Percentiles rank a stretch among this genome's conserved stretches.
These are phyloP conservation scores for Debaryomycetaceae sp. DNA, from an alignment of 1,139 yeast genomes.

Conservation along the genomic window DNA sequence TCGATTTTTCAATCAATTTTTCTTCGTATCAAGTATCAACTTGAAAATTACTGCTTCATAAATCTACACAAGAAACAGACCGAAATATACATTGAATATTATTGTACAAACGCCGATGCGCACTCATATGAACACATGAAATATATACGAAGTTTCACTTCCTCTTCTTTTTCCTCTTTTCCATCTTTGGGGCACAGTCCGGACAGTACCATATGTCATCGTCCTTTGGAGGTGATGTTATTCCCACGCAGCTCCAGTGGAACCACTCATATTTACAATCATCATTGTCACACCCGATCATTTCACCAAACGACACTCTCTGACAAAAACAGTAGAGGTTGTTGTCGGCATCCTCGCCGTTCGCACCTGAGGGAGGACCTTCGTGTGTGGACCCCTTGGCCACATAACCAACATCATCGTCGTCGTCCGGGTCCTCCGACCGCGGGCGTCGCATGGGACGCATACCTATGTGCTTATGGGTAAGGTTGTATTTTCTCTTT, in stretches of 20 bases:
- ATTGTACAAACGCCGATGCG: too few species aligned
- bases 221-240: constrained; percentile 65
- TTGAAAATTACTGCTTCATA: neutral
- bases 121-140: neutral
- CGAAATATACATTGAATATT: too few species aligned
- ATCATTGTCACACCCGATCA: constrained; percentile 88
- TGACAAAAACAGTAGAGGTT: constrained; percentile 79
- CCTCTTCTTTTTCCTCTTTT: constrained; percentile 44
- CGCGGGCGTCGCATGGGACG: constrained; percentile 26
- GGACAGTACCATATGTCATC: constrained; percentile 72
- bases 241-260: constrained; percentile 81
- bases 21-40: neutral
- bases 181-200: constrained; percentile 53
- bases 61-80: neutral
- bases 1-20: neutral
- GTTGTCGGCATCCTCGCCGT: constrained; percentile 60
- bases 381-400: constrained; percentile 5
- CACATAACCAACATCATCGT: constrained; percentile 8
- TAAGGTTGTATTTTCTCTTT: constrained; percentile 22
- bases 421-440: constrained; percentile 21
- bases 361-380: constrained; percentile 8
- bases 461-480: constrained; percentile 14
- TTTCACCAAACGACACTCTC: constrained; percentile 81
- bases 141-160: constrained; percentile 14
- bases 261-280: constrained; percentile 87